Evolutionary conservation across 1,284 basidiomycete genomes (phyloP), one percentile per base, ranked within the genome.

Genomic region (Ceratorhiza oryzae-sativae): DNA sequence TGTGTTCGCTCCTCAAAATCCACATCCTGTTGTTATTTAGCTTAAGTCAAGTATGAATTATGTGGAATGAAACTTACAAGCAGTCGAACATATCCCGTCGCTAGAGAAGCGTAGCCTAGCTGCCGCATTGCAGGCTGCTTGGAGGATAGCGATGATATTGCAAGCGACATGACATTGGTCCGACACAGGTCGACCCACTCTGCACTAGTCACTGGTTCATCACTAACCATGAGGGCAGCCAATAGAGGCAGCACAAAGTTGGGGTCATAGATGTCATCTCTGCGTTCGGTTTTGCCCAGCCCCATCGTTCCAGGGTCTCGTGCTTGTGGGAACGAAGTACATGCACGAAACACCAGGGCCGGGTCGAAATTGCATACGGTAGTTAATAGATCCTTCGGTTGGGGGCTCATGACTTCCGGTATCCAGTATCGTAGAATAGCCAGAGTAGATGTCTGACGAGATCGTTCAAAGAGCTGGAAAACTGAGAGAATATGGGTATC

Each of bases 151-250:
- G 87, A 85, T 42, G 90, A 87, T 23, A 97, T 84, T 1, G 92
- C 84, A 41, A 98, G 77, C 42, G 92, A 88, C 12, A 93, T 84
- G 3, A 90, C 84, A 76, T 97, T 96, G 20, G 90, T 92, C 72
- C 94, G 83, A 78, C 95, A 89, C 6, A 98, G 79, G 76, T 93
- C 89, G 12, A 97, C 89, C 94, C 94, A 97, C 36, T 86, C 87
- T 72, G 91, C 81, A 0, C 89, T 86, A 0, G 88, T 87, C 0
- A 87, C 78, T 0, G 89, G 87, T 13, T 82, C 84, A 56, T 83
- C 82, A 39, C 89, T 87, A 0, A 81, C 79, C 32, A 95, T 81
- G 75, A 88, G 85, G 65, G 89, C 86, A 0, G 86, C 85, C 46
- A 90, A 86, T 12, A 97, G 81, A 6, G 90, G 82, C 39, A 93